phyloP scores from a whole-genome alignment of 441 rosid species.

The Eutrema salsugineum region DNA sequence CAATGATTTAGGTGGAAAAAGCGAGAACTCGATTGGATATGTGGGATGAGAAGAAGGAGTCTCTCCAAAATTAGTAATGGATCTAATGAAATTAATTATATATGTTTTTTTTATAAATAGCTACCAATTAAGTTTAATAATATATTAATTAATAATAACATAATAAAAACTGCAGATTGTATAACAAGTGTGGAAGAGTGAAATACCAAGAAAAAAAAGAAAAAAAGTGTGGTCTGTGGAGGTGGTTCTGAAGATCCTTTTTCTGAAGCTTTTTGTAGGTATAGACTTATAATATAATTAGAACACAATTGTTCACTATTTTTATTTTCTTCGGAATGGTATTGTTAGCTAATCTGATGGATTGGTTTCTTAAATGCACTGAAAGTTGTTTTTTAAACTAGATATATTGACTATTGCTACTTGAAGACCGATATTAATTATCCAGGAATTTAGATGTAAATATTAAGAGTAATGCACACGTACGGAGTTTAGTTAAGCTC shows the following conservation, averaged over 20 bases:
- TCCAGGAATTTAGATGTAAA: background rate
- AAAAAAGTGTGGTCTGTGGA: background rate
- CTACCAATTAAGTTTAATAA: background rate
- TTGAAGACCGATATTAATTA: background rate
- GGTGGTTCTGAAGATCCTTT: background rate
- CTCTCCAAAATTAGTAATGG: too few relatives aligned
- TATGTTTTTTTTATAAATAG: background rate
- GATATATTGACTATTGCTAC: background rate
- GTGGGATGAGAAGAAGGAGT: background rate
- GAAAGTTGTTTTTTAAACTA: background rate
- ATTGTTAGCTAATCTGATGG: background rate
- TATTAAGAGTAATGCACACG: background rate
- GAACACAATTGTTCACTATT: too few relatives aligned
- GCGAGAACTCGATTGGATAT: background rate
- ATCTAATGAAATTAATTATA: too few relatives aligned
- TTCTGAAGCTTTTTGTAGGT: background rate
- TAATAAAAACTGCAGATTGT: background rate
- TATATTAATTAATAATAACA: background rate
- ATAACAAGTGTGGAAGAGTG: background rate
- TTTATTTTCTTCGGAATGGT: background rate
- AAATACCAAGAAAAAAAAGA: background rate
- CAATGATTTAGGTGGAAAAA: background rate
- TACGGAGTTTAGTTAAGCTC: background rate
- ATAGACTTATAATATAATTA: too few relatives aligned
- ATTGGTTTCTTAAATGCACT: background rate